Percentiles rank a stretch among this genome's conserved stretches.
phyloP scores from a whole-genome alignment of 441 rosid genomes.

The Gossypium gossypioides region DNA sequence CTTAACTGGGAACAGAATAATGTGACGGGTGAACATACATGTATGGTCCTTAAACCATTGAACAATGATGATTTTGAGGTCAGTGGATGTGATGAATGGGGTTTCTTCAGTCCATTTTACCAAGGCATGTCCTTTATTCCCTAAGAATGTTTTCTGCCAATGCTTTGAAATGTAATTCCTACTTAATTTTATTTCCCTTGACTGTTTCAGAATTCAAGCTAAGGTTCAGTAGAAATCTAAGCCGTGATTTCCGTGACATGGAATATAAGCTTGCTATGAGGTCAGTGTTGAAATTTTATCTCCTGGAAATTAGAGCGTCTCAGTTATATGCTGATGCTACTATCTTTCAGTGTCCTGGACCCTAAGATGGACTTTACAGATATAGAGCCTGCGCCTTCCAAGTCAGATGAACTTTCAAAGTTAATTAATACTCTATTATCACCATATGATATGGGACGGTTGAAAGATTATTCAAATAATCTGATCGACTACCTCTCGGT shows the following conservation, averaged over 20 bases:
- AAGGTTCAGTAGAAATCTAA: conserved; percentile 56
- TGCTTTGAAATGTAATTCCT: background rate
- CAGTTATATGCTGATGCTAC: conserved; percentile 19
- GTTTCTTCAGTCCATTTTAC: conserved; percentile 87
- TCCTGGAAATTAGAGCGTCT: conserved; percentile 1
- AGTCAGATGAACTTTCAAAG: conserved; percentile 46
- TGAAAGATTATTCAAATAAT: conserved; percentile 69
- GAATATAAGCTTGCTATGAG: conserved; percentile 96
- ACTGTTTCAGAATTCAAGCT: conserved; percentile 54
- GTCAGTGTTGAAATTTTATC: conserved; percentile 29
- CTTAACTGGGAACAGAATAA: conserved; percentile 45
- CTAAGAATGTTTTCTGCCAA: background rate
- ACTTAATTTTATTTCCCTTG: conserved; percentile 2
- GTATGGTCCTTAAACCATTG: conserved; percentile 81
- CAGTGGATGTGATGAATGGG: conserved; percentile 57
- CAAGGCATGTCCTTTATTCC: conserved; percentile 37
- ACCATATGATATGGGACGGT: conserved; percentile 60
- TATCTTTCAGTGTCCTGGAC: conserved; percentile 61
- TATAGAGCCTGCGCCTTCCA: conserved; percentile 24
- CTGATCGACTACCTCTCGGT: conserved; percentile 66
- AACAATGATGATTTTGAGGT: conserved; percentile 60
- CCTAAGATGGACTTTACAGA: conserved; percentile 70
- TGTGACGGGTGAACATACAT: conserved; percentile 88
- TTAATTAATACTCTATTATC: conserved; percentile 42
- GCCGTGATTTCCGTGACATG: conserved; percentile 49